phyloP scores from a whole-genome alignment of 441 rosid species.

The Erodium texanum region DNA sequence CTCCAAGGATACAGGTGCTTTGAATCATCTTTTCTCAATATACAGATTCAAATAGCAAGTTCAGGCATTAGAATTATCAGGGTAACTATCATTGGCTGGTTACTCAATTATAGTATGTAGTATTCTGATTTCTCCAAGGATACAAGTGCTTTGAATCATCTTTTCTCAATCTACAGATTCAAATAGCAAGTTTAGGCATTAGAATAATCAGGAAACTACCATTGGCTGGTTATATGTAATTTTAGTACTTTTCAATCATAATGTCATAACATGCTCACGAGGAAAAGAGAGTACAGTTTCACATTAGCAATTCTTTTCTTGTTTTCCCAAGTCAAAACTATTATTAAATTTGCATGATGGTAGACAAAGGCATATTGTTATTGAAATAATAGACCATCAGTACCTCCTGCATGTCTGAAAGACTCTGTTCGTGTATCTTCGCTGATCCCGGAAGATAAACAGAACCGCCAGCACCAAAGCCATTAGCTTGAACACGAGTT shows the following conservation, averaged over 20 bases:
- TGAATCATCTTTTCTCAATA: neutral
- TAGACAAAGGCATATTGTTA: neutral
- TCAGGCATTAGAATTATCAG: neutral
- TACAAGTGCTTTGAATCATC: no score
- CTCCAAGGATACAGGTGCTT: no score
- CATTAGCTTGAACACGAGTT: constrained; percentile 71
- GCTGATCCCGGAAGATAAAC: constrained; percentile 86
- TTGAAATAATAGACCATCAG: neutral
- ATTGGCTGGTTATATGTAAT: neutral
- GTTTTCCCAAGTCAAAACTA: neutral
- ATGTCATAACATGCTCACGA: neutral
- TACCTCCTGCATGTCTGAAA: constrained; percentile 98
- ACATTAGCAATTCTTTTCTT: neutral
- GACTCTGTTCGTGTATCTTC: constrained; percentile 90
- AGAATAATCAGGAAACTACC: neutral
- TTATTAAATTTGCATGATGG: neutral
- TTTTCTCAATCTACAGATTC: neutral
- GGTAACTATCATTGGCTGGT: neutral
- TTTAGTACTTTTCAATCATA: neutral
- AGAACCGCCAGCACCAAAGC: constrained; percentile 51
- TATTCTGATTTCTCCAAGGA: no score
- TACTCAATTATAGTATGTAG: neutral
- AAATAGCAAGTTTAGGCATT: neutral
- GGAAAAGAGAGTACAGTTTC: no score
- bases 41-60: neutral